Evolutionary conservation across 1,139 yeast species (phyloP).

Genomic region (Hyphopichia pseudoburtonii): DNA sequence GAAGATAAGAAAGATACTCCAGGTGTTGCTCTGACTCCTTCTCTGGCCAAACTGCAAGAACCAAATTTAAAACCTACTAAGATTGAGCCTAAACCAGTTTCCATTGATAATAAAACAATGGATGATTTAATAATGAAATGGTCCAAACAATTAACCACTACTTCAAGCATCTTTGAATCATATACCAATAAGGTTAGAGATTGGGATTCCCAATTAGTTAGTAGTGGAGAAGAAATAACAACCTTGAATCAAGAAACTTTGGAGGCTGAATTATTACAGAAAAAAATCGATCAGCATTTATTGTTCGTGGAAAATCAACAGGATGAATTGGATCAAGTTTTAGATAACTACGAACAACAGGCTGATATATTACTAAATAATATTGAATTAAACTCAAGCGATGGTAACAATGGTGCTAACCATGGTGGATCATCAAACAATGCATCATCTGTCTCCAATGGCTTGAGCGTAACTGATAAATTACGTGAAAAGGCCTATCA

Average conservation of each 20-base stretch:
- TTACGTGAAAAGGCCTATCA: constrained; percentile 89
- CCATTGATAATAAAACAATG: constrained; percentile 85
- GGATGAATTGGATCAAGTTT: constrained; percentile 78
- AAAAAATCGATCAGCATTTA: constrained; percentile 82
- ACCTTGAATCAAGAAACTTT: constrained; percentile 76
- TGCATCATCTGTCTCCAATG: constrained; percentile 11
- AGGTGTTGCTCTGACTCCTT: constrained; percentile 10
- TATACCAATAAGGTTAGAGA: constrained; percentile 73
- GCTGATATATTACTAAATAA: constrained; percentile 60
- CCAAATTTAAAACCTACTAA: constrained; percentile 44
- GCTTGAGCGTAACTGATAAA: constrained; percentile 63
- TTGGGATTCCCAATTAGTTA: constrained; percentile 84
- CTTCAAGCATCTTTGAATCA: constrained; percentile 72
- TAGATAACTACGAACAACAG: constrained; percentile 84
- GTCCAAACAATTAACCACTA: constrained; percentile 80
- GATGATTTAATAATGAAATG: constrained; percentile 92
- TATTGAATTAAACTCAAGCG: constrained; percentile 29
- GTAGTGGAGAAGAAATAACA: constrained; percentile 83
- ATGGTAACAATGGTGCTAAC: constrained; percentile 2
- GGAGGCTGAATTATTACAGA: constrained; percentile 82
- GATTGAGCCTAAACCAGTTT: constrained; percentile 67
- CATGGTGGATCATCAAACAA: constrained; percentile 4
- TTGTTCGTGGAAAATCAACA: constrained; percentile 89
- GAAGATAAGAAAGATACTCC: constrained; percentile 16
- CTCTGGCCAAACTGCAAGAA: constrained; percentile 20